Percentiles rank a stretch among this genome's conserved stretches.
phyloP scores from a whole-genome alignment of 768 basidiomycete species.

The Cystofilobasidium bisporidii region DNA sequence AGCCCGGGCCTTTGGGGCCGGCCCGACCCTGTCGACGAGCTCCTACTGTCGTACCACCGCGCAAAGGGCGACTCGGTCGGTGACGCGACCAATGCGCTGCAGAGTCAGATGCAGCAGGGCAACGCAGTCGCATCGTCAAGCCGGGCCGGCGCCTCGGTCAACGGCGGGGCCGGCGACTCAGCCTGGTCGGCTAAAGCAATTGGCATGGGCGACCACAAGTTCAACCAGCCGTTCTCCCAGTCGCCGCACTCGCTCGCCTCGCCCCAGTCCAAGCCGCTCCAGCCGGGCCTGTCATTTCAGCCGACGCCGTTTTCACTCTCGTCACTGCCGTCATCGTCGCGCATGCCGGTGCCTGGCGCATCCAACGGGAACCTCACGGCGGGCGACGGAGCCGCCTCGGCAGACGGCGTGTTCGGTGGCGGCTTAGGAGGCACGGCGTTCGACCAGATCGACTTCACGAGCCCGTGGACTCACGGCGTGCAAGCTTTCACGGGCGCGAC shows the following conservation, averaged over 20 bases:
- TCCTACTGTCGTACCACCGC: conserved; percentile 2
- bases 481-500: conserved; percentile 10
- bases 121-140: neutral
- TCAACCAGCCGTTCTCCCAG: conserved; percentile 7
- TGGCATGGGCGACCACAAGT: conserved; percentile 14
- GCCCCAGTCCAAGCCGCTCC: neutral
- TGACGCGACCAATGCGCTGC: conserved; percentile 1
- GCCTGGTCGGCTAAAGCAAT: conserved; percentile 21
- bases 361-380: too few species aligned
- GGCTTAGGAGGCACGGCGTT: neutral
- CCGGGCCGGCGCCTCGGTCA: neutral
- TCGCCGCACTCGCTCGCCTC: conserved; percentile 4
- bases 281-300: neutral
- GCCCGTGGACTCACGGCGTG: conserved; percentile 7
- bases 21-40: conserved; percentile 27
- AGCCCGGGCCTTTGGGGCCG: conserved; percentile 7
- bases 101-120: neutral
- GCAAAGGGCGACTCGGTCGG: neutral
- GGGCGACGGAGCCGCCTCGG: neutral
- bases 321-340: neutral
- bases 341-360: neutral
- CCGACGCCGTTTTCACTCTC: neutral
- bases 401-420: conserved; percentile 5
- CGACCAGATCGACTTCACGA: conserved; percentile 7
- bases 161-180: neutral